phyloP scores from a whole-genome alignment of 768 basidiomycete species.

The Nevesoporus exiguus region DNA sequence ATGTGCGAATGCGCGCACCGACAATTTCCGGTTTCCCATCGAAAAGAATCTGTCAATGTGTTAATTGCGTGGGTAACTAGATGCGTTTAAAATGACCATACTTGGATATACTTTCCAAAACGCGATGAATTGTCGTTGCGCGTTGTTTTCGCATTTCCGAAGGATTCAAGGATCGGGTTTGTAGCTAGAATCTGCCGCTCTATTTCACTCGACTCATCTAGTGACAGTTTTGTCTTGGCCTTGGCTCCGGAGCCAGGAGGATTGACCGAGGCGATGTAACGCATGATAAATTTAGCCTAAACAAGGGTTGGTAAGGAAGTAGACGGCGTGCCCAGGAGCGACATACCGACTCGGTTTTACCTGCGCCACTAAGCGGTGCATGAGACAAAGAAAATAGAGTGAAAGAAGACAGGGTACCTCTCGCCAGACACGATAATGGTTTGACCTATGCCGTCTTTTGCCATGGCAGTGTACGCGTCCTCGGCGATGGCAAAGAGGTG shows the following conservation, averaged over 20 bases:
- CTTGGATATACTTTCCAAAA: constrained; percentile 99
- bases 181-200: constrained; percentile 97
- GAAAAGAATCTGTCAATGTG: constrained; percentile 75
- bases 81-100: not conserved
- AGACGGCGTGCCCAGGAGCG: not conserved
- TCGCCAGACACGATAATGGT: constrained; percentile 99
- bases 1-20: constrained; percentile 97
- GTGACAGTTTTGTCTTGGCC: constrained; percentile 63
- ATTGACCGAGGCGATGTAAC: constrained; percentile 97
- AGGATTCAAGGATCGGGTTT: constrained; percentile 98
- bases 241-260: constrained; percentile 64
- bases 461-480: constrained; percentile 98
- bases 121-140: constrained; percentile 98
- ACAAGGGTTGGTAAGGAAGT: constrained; percentile 4
- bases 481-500: constrained; percentile 99
- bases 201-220: constrained; percentile 90
- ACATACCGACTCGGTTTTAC: constrained; percentile 94
- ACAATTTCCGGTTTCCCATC: constrained; percentile 96
- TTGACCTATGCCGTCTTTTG: constrained; percentile 89
- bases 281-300: constrained; percentile 97
- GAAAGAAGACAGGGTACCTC: constrained; percentile 52
- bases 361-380: constrained; percentile 75
- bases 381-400: constrained; percentile 8
- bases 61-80: not conserved
- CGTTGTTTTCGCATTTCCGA: constrained; percentile 99